Conservation (phyloP, 2,329 filamentous ascomycete genomes). For the Tolypocladium capitatum region DNA sequence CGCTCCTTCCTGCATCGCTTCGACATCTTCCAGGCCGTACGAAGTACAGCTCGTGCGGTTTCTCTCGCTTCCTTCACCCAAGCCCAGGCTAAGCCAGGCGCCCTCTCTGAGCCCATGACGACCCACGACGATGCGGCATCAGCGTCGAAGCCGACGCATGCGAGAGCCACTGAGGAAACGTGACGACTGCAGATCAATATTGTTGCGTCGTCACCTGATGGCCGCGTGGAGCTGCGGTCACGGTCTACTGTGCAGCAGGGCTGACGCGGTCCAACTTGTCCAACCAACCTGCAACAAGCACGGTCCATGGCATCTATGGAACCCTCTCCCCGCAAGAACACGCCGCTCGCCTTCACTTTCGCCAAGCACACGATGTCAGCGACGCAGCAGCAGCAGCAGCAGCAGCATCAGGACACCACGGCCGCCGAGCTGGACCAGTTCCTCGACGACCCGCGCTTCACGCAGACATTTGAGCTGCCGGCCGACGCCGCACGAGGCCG, state of each 20-base stretch:
- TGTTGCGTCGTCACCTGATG: background rate
- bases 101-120: background rate
- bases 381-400: background rate
- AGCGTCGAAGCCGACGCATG: background rate
- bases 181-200: background rate
- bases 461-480: constrained; percentile 9
- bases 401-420: background rate
- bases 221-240: background rate
- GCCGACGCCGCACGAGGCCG: constrained; percentile 6
- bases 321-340: background rate
- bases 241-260: background rate
- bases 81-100: too few species aligned
- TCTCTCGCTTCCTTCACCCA: too few species aligned
- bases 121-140: background rate
- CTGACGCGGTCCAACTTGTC: background rate
- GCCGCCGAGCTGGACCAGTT: background rate
- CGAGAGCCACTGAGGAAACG: background rate
- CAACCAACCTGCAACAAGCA: background rate
- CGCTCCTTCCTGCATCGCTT: too few species aligned
- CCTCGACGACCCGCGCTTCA: constrained; percentile 11
- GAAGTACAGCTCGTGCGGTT: background rate
- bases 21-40: background rate
- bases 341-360: background rate
- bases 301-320: background rate
- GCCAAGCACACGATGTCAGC: background rate